Evolutionary conservation across 2,329 filamentous ascomycete genomes (phyloP), one percentile per base, ranked within the genome.

Genomic region (Pseudofabraea citricarpa): DNA sequence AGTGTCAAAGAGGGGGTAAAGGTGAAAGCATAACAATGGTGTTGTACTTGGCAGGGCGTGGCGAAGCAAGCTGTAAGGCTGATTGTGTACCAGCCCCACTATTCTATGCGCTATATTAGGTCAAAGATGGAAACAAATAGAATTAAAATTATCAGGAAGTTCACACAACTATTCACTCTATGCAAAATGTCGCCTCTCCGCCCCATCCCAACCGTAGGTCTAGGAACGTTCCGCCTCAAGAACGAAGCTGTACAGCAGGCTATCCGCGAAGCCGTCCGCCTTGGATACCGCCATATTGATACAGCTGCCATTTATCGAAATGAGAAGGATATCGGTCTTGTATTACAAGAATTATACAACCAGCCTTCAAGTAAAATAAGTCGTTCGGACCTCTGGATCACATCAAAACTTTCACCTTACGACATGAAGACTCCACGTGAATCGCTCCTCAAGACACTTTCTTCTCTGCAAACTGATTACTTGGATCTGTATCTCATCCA

Each of bases 371-470:
- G 12, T n/a, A 40, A 7, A 4, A 20, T 47, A 20, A 32, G 4
- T 3, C 45, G 45, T 29, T 40, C 45, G 41, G 67, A 84, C 55
- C 75, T 85, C 59, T 85, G 77, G 73, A 64, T 85, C 47, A 90
- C 86, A 41, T 87, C 84, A 55, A 91, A 90, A 75, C 77, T 90
- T 42, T 78, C 86, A 72, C 88, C 89, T 73, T 75, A 81, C 23
- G 83, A 81, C 74, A 84, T 88, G 67, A 79, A 82, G 67, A 74
- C 75, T 48, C 81, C 81, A 18, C 67, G 72, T 31, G 74, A 80
- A 58, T 80, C 73, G 10, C 67, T 85, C 41, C 69, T 74, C 44
- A 64, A 65, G 43, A 79, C 75, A 10, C 68, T 85, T 44, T 68
- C 74, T 58, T 74, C 72, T 53, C 69, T 85, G 20, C 74, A 74